Base-by-base conservation (phyloP, 1,284 basidiomycete species). In the Ganoderma lucidum region DNA sequence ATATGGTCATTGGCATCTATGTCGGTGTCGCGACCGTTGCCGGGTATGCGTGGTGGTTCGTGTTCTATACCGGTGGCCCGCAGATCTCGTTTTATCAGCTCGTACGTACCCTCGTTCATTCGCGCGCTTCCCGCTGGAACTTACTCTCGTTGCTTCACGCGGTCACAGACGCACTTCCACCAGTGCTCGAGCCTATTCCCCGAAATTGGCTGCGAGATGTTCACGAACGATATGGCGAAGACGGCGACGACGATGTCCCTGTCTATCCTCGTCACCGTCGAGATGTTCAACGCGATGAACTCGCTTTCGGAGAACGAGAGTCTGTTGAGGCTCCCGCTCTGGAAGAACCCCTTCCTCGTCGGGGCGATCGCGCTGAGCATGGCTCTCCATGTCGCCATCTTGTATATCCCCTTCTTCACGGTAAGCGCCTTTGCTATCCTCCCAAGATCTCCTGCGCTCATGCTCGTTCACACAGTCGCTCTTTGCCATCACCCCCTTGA, bases 251-350 rank as follows among this genome's bases (percentile, higher is more conserved):
- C 98, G 30, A 96, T 99, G 85, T 96, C 95, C 73, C 85, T 99
- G 53, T 97, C 96, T 32, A 97, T 98, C 76, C 87, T 98, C 65
- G 96, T 98, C 64, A 93, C 91, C 14, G 88, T 99, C 66, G 98
- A 99, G 83, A 99, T 99, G 98, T 96, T 98, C 85, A 99, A 99
- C 83, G 97, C 97, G 28, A 96, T 98, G 90, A 99, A 99, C 82
- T 98, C 97, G 65, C 86, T 99, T 45, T 96, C 94, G n/a, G 98
- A 99, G 83, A 98, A 98, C 80, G 97, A 99, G 84, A 96, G 93
- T 72, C 82, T 99, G 73, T 82, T 99, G 62, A 88, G 88, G 28
- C 85, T 99, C 59, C 96, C 97, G 1, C 82, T 98, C 19, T 98
- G 97, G 96, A 93, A 92, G 80, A 99, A 99, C 80, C 90, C 90